These are phyloP conservation scores for Cronartium ribicola DNA, from an alignment of 1,284 basidiomycete genomes.

Conservation along the genomic window DNA sequence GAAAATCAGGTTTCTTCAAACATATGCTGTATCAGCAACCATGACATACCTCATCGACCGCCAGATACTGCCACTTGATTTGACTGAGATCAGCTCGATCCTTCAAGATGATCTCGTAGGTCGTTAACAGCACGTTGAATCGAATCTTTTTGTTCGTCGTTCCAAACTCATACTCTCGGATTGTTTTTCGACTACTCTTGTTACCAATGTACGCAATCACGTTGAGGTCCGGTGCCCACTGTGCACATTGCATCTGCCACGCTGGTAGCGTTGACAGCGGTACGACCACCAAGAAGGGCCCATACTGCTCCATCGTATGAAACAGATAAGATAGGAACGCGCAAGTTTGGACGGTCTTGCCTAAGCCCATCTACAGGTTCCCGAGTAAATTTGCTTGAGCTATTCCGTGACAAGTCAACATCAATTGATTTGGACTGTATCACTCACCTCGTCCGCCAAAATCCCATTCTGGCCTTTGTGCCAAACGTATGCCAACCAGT, in stretches of 20 bases:
- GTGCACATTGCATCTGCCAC: slow-evolving; percentile 91
- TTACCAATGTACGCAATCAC: slow-evolving; percentile 96
- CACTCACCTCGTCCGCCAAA: slow-evolving; percentile 75
- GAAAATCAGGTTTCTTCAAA: background rate
- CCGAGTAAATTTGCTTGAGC: no score
- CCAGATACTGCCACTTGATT: slow-evolving; percentile 95
- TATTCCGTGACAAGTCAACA: no score
- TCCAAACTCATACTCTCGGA: slow-evolving; percentile 88
- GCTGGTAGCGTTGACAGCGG: slow-evolving; percentile 96
- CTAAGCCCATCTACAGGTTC: slow-evolving; percentile 75
- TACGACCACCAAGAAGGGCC: slow-evolving; percentile 95
- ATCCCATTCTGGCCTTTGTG: slow-evolving; percentile 92
- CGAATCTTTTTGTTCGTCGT: slow-evolving; percentile 70
- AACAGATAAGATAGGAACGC: slow-evolving; percentile 92
- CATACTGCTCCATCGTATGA: slow-evolving; percentile 87
- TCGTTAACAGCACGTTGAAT: slow-evolving; percentile 95
- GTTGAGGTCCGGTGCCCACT: slow-evolving; percentile 95
- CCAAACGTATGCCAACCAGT: slow-evolving; percentile 98
- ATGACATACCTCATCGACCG: slow-evolving; percentile 79
- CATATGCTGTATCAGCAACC: background rate
- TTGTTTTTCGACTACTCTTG: slow-evolving; percentile 78
- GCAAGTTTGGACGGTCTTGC: slow-evolving; percentile 95
- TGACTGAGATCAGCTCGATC: slow-evolving; percentile 82
- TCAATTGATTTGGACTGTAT: no score
- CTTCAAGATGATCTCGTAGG: slow-evolving; percentile 92